Evolutionary conservation across 2,329 filamentous ascomycete genomes (phyloP).

Genomic region (Botrytis aclada): DNA sequence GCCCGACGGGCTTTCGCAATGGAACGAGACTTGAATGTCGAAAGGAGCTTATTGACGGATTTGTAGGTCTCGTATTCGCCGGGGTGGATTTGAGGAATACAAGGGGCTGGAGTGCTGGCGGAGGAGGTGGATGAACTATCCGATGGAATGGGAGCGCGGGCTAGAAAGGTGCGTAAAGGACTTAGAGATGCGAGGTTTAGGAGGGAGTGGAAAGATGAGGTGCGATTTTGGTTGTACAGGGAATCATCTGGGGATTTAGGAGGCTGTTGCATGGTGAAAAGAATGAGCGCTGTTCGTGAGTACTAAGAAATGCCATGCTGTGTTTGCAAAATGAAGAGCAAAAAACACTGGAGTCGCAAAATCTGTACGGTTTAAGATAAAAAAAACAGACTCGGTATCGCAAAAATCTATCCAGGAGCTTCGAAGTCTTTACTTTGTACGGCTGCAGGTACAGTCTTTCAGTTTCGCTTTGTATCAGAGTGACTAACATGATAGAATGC

Average conservation of each 20-base stretch:
- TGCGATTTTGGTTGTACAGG: not conserved
- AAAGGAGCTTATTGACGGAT: not conserved
- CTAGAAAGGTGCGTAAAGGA: not conserved
- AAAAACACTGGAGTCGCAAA: not conserved
- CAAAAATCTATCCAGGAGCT: not conserved
- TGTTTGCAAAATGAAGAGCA: not conserved
- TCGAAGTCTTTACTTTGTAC: not conserved
- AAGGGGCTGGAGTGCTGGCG: not conserved
- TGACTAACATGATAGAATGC: not conserved
- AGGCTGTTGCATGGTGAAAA: not conserved
- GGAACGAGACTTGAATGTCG: slow-evolving; percentile 5
- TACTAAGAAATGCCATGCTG: not conserved
- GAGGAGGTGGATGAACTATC: not conserved
- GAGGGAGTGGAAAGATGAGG: slow-evolving; percentile 2
- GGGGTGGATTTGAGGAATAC: slow-evolving; percentile 2
- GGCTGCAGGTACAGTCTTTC: not conserved
- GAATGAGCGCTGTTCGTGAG: not conserved
- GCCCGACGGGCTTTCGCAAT: not conserved
- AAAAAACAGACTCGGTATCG: not conserved
- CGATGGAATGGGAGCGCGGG: not conserved
- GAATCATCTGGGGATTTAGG: not conserved
- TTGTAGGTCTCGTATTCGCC: slow-evolving; percentile 4
- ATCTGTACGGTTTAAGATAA: not conserved
- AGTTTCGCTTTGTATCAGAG: not conserved
- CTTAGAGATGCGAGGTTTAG: not conserved